A percentile compares a stretch with the other conserved stretches of the same genome.
Conservation (phyloP, 768 basidiomycete genomes). For the Collybia nuda region DNA sequence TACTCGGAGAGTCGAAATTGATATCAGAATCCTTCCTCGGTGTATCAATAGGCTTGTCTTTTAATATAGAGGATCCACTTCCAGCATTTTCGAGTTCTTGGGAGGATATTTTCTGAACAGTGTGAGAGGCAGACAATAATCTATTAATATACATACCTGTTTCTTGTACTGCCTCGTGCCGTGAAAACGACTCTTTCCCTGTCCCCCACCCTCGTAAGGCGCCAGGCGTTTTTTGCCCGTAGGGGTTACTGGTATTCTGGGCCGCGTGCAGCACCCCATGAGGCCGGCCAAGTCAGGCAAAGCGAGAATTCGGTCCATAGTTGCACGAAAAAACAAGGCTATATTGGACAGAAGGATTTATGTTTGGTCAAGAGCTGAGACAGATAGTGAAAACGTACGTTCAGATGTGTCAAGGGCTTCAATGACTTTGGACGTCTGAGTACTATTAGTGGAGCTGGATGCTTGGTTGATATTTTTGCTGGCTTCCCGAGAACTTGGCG, state of each 20-base stretch:
- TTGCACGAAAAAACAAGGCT: constrained; percentile 35
- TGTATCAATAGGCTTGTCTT: too few species aligned
- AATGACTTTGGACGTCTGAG: constrained; percentile 32
- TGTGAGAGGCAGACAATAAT: not conserved
- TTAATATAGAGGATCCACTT: too few species aligned
- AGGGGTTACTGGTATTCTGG: not conserved
- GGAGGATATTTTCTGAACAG: not conserved
- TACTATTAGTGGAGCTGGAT: constrained; percentile 18
- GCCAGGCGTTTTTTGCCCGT: not conserved
- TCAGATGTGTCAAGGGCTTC: constrained; percentile 41
- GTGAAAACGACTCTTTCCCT: not conserved
- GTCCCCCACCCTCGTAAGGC: not conserved
- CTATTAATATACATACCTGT: constrained; percentile 3
- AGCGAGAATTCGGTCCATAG: constrained; percentile 40
- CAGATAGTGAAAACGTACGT: constrained; percentile 29
- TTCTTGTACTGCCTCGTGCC: not conserved
- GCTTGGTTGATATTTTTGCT: not conserved
- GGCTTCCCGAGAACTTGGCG: constrained; percentile 14
- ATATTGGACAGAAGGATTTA: not conserved
- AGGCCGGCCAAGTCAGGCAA: constrained; percentile 46
- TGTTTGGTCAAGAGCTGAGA: not conserved
- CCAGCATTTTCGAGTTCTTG: not conserved
- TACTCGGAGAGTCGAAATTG: too few species aligned
- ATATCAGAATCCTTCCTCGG: too few species aligned
- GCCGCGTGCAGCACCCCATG: constrained; percentile 7